Conservation (phyloP, 2,329 filamentous ascomycete genomes). For the Rasamsonia emersonii region DNA sequence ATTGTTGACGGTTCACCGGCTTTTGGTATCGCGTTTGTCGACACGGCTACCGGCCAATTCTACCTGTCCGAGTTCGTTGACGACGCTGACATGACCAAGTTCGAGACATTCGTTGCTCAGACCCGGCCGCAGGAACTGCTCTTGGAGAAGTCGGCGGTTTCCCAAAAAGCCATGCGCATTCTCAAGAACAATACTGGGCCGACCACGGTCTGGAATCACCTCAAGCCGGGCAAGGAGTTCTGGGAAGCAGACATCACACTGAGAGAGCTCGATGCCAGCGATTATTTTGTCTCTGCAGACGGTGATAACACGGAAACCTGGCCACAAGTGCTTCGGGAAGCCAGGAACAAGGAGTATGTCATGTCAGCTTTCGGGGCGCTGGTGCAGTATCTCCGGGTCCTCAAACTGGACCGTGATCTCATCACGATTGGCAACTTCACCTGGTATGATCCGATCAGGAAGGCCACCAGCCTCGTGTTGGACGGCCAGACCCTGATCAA, state of each 20-base stretch:
- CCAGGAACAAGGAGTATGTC: conserved; percentile 66
- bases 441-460: conserved; percentile 87
- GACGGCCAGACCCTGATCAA: conserved; percentile 97
- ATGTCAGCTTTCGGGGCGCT: conserved; percentile 91
- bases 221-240: conserved; percentile 82
- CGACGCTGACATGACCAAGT: conserved; percentile 87
- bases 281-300: conserved; percentile 63
- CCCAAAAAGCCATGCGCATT: conserved; percentile 81
- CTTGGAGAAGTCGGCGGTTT: conserved; percentile 78
- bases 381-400: conserved; percentile 71
- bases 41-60: conserved; percentile 93
- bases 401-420: conserved; percentile 83
- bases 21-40: conserved; percentile 89
- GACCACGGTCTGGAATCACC: conserved; percentile 89
- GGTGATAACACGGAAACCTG: conserved; percentile 57
- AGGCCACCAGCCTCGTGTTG: conserved; percentile 77
- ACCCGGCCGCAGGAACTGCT: conserved; percentile 80
- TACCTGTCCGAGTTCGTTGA: conserved; percentile 87
- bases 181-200: conserved; percentile 92
- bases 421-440: conserved; percentile 86
- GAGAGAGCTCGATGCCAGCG: conserved; percentile 68
- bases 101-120: conserved; percentile 93
- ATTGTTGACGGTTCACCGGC: conserved; percentile 62
- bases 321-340: conserved; percentile 65
- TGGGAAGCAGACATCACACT: conserved; percentile 77